Evolutionary conservation across 208 protist species (phyloP).

Genomic region (Borovskyia barvae): DNA sequence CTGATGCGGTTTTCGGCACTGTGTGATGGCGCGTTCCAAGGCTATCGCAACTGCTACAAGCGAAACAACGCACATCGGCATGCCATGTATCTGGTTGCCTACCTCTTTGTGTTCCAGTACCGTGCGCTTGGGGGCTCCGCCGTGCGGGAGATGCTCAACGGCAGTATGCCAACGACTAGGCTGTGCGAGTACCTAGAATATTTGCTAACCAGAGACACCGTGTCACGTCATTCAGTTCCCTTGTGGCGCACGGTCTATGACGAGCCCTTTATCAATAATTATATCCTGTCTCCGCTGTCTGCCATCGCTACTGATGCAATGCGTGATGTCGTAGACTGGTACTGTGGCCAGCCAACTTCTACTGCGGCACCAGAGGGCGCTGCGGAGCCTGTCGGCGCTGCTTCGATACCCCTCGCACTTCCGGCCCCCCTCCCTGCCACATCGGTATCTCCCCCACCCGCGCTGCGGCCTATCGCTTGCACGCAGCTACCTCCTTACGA

Average conservation of each 20-base stretch:
- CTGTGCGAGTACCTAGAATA: slow-evolving; percentile 69
- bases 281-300: slow-evolving; percentile 29
- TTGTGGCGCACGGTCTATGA: slow-evolving; percentile 60
- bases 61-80: slow-evolving; percentile 42
- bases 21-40: slow-evolving; percentile 68
- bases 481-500: slow-evolving; percentile 50
- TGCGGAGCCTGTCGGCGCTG: neutral
- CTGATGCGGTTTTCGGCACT: slow-evolving; percentile 55
- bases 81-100: slow-evolving; percentile 75
- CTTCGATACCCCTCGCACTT: neutral
- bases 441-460: slow-evolving; percentile 2
- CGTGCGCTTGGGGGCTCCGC: slow-evolving; percentile 32
- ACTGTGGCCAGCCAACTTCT: slow-evolving; percentile 1
- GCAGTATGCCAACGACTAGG: slow-evolving; percentile 34
- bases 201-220: slow-evolving; percentile 31
- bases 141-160: slow-evolving; percentile 55
- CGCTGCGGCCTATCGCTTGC: slow-evolving; percentile 7
- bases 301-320: slow-evolving; percentile 24
- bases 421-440: neutral
- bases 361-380: neutral
- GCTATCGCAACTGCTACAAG: slow-evolving; percentile 65
- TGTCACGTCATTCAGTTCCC: slow-evolving; percentile 34
- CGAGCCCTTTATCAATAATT: slow-evolving; percentile 40
- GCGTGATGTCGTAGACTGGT: slow-evolving; percentile 21
- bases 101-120: slow-evolving; percentile 74